Evolutionary conservation across 2,329 filamentous ascomycete species (phyloP).

Genomic region (Aureobasidium sp.): DNA sequence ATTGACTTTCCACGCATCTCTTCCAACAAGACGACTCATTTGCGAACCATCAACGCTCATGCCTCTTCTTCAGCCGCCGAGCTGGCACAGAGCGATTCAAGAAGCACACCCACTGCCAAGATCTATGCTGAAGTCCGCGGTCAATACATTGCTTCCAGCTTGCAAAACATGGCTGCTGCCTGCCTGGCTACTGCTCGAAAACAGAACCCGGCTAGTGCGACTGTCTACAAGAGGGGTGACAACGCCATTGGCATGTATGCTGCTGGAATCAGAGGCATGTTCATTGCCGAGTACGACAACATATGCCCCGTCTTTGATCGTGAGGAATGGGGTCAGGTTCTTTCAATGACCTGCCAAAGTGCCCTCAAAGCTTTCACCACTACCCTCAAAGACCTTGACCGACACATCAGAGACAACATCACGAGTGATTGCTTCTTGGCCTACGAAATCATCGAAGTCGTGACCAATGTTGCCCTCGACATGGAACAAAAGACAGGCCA

Average conservation of each 20-base stretch:
- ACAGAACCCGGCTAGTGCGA: conserved; percentile 68
- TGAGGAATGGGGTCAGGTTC: conserved; percentile 75
- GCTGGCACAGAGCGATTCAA: conserved; percentile 24
- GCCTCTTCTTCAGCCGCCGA: conserved; percentile 26
- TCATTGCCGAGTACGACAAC: conserved; percentile 83
- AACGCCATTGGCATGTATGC: conserved; percentile 90
- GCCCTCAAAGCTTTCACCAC: conserved; percentile 75
- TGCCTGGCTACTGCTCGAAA: conserved; percentile 73
- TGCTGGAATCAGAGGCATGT: conserved; percentile 77
- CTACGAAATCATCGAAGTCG: conserved; percentile 89
- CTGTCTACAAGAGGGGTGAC: conserved; percentile 78
- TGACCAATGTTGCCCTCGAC: conserved; percentile 69
- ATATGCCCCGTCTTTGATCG: conserved; percentile 79
- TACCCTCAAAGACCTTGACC: conserved; percentile 81
- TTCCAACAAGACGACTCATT: conserved; percentile 65
- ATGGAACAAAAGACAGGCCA: conserved; percentile 79
- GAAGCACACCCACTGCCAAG: conserved; percentile 64
- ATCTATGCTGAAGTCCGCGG: conserved; percentile 83
- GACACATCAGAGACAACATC: conserved; percentile 78
- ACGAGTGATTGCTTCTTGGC: conserved; percentile 89
- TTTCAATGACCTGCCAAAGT: conserved; percentile 70
- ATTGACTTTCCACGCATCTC: conserved; percentile 66
- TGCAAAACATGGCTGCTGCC: conserved; percentile 81
- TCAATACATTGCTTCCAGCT: conserved; percentile 72
- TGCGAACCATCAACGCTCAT: conserved; percentile 67